Conservation (phyloP, 2,329 filamentous ascomycete genomes). For the Neofusicoccum ribis region DNA sequence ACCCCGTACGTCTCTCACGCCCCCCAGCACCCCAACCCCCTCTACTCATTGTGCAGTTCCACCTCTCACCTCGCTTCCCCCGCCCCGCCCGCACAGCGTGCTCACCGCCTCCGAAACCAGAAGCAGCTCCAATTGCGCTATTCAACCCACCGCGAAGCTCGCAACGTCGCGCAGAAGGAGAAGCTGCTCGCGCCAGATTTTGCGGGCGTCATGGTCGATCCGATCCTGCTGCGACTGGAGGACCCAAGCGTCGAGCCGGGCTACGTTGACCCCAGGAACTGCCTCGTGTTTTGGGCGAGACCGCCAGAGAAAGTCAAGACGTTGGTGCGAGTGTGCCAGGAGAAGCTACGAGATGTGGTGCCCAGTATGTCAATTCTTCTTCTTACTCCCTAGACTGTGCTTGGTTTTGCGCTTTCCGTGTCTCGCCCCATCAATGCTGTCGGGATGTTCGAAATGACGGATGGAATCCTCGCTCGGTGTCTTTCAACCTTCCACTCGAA, state of each 20-base stretch:
- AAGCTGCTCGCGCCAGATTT: slow-evolving; percentile 72
- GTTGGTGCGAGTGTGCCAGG: slow-evolving; percentile 69
- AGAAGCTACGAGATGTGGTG: slow-evolving; percentile 61
- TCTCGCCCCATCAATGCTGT: not conserved
- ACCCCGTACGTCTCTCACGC: slow-evolving; percentile 57
- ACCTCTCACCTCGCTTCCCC: not conserved
- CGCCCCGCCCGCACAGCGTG: no score
- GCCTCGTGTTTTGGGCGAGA: slow-evolving; percentile 84
- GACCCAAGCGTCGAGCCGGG: slow-evolving; percentile 63
- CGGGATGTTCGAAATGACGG: no score
- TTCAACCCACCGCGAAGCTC: slow-evolving; percentile 67
- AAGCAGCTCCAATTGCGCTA: slow-evolving; percentile 71
- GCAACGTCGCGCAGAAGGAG: slow-evolving; percentile 73
- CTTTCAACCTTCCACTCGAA: not conserved
- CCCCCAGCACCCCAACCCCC: not conserved
- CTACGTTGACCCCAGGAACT: slow-evolving; percentile 75
- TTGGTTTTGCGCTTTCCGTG: not conserved
- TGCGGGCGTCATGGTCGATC: slow-evolving; percentile 71
- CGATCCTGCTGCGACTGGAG: slow-evolving; percentile 69
- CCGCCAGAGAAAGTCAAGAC: slow-evolving; percentile 71
- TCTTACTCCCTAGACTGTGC: not conserved
- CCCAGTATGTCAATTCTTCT: slow-evolving; percentile 61
- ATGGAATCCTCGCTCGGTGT: no score
- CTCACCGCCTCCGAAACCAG: slow-evolving; percentile 40
- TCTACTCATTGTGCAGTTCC: not conserved